A percentile compares a stretch with the other conserved stretches of the same genome.
These are phyloP conservation scores for Aspergillus aculeatus DNA, from an alignment of 2,329 filamentous ascomycete species.

Conservation along the genomic window DNA sequence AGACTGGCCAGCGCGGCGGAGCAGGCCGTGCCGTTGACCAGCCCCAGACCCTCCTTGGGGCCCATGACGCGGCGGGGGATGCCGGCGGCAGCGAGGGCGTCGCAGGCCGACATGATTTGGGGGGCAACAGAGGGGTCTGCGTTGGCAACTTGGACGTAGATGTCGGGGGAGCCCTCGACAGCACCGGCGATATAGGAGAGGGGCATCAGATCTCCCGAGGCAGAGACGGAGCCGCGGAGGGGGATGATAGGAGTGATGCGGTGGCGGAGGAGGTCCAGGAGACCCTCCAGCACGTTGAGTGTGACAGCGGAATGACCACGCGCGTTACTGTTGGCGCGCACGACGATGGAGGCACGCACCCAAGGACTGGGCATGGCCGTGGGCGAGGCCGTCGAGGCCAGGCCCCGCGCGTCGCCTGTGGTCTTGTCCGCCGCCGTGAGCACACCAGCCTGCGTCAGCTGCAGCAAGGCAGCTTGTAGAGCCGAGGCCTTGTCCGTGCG, in stretches of 20 bases:
- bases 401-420: not conserved
- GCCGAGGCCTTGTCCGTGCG: conserved; percentile 51
- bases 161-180: conserved; percentile 36
- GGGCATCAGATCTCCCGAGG: conserved; percentile 38
- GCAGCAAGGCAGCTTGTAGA: conserved; percentile 57
- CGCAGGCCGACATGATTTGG: conserved; percentile 27
- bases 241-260: conserved; percentile 31
- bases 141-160: conserved; percentile 37
- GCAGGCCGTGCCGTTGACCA: conserved; percentile 53
- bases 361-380: conserved; percentile 50
- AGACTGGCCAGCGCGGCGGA: conserved; percentile 47
- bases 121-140: conserved; percentile 17
- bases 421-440: conserved; percentile 29
- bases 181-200: conserved; percentile 34
- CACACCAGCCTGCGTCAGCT: conserved; percentile 53
- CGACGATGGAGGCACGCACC: conserved; percentile 34
- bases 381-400: conserved; percentile 14
- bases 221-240: conserved; percentile 35
- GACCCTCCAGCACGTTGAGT: not conserved
- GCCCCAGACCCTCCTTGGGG: conserved; percentile 52
- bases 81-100: conserved; percentile 30
- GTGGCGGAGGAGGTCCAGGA: conserved; percentile 10
- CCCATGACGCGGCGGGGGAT: conserved; percentile 36
- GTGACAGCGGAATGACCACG: conserved; percentile 8
- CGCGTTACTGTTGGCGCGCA: conserved; percentile 1